Evolutionary conservation across 495 filamentous ascomycete species (phyloP).

Genomic region (Neurospora sp.): DNA sequence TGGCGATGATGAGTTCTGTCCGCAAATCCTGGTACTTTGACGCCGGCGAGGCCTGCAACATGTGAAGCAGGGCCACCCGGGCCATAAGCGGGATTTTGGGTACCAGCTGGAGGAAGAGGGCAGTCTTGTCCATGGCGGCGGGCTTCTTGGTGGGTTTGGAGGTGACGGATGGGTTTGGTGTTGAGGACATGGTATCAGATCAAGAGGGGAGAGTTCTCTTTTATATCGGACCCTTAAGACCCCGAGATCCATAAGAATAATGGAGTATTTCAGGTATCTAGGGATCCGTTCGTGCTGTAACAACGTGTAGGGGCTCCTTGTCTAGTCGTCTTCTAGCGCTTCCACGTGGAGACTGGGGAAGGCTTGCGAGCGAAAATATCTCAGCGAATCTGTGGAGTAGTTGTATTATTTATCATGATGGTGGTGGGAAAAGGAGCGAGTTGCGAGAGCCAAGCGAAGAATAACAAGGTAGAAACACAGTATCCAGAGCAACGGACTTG

Average conservation of each 20-base stretch:
- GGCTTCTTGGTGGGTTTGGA: background rate
- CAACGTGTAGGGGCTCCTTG: background rate
- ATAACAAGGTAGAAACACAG: background rate
- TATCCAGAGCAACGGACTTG: background rate
- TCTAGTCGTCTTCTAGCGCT: background rate
- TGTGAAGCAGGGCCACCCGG: constrained; percentile 56
- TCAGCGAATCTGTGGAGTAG: background rate
- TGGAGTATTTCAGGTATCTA: background rate
- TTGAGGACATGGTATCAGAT: background rate
- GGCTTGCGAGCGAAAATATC: background rate
- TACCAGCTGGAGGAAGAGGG: constrained; percentile 38
- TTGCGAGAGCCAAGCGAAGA: background rate
- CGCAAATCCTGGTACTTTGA: constrained; percentile 69
- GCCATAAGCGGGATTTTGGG: constrained; percentile 55
- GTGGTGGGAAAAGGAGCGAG: background rate
- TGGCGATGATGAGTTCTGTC: constrained; percentile 59
- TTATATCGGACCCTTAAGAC: background rate
- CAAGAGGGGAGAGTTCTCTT: background rate
- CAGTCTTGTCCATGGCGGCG: constrained; percentile 14
- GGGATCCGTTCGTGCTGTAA: background rate
- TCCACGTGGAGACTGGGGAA: background rate
- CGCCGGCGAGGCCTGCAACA: constrained; percentile 52
- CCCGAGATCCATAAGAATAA: background rate
- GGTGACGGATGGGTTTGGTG: background rate
- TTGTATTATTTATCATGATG: background rate